Evolutionary conservation across 1,284 basidiomycete species (phyloP), one percentile per base, ranked within the genome.

Genomic region (Apiotrichum siamense): DNA sequence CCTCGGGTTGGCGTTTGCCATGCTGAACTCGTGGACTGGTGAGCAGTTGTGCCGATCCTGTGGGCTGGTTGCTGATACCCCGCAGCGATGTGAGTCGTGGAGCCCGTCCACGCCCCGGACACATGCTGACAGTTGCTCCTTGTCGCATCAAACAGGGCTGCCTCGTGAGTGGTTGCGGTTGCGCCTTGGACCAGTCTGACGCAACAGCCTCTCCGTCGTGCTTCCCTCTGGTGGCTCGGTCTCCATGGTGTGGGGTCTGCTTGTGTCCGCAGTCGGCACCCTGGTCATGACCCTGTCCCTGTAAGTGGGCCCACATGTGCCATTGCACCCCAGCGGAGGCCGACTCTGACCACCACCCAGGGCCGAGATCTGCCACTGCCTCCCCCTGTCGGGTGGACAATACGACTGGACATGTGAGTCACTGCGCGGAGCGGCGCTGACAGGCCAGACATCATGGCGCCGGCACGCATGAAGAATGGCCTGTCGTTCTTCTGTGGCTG

Each of bases 211-310:
- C 33, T 33, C 36, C 27, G 24, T 64, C 33, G 53, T 62, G 7
- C 62, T 73, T 21, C 41, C 64, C 10, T 66, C 66, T 0, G 72
- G 70, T 9, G 72, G 70, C 3, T 59, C 63, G 7, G 60, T 63
- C 2, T 64, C 67, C 0, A 63, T 70, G 35, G 58, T 71, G 18
- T 74, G 67, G 67, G 72, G 72, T 10, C 56, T 73, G 24, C 29
- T 71, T n/a, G 58, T 64, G 6, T 59, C 61, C 4, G 58, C 58
- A 1, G 13, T 60, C 20, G 70, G 67, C 17, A 61, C 62, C 2
- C 48, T 66, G 43, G 26, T 57, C 9, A 63, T 64, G 41, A 63
- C 59, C 3, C 41, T 60, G 2, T 60, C 59, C 11, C 57, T 72
- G 61, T 51, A 27, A n/a, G 44, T 43, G n/a, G 12, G n/a, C n/a